Conservation (phyloP, 1,284 basidiomycete genomes). For the Earliella scabrosa region DNA sequence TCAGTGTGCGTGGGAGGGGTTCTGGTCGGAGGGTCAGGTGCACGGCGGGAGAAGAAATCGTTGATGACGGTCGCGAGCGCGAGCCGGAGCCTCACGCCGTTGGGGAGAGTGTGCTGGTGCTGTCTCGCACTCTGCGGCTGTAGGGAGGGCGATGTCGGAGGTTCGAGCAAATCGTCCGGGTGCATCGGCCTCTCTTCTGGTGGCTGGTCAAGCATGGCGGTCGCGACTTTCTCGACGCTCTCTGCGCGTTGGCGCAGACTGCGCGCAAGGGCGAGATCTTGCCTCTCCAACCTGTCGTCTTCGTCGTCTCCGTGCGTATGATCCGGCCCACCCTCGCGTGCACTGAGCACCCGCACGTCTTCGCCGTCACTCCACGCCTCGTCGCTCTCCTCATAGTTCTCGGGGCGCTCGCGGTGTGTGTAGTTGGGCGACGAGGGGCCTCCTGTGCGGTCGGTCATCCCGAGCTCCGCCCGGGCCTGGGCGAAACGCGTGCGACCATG, state of each 20-base stretch:
- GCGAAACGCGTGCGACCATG: slow-evolving; percentile 80
- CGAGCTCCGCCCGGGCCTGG: slow-evolving; percentile 79
- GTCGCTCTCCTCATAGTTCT: slow-evolving; percentile 74
- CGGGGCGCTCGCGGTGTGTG: slow-evolving; percentile 64
- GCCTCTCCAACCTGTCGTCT: slow-evolving; percentile 54
- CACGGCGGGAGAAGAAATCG: slow-evolving; percentile 76
- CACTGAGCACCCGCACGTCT: slow-evolving; percentile 53
- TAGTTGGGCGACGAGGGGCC: slow-evolving; percentile 61
- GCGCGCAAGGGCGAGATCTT: slow-evolving; percentile 65
- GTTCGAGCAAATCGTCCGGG: slow-evolving; percentile 39
- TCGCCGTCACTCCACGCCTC: slow-evolving; percentile 69
- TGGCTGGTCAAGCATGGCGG: slow-evolving; percentile 77
- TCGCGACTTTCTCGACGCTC: slow-evolving; percentile 78
- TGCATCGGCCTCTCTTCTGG: slow-evolving; percentile 46
- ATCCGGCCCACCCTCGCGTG: slow-evolving; percentile 54
- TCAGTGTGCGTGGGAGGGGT: slow-evolving; percentile 4
- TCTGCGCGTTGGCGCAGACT: slow-evolving; percentile 71
- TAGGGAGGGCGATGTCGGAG: slow-evolving; percentile 52
- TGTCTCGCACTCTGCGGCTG: slow-evolving; percentile 34
- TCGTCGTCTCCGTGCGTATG: slow-evolving; percentile 62
- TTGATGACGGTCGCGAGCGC: slow-evolving; percentile 75
- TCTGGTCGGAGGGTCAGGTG: slow-evolving; percentile 44
- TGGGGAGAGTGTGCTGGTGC: slow-evolving; percentile 69
- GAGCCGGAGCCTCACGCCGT: slow-evolving; percentile 78
- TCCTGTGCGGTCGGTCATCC: slow-evolving; percentile 79